Evolutionary conservation across 768 basidiomycete genomes (phyloP), one percentile per base, ranked within the genome.

Genomic region (Naganishia randhawae): DNA sequence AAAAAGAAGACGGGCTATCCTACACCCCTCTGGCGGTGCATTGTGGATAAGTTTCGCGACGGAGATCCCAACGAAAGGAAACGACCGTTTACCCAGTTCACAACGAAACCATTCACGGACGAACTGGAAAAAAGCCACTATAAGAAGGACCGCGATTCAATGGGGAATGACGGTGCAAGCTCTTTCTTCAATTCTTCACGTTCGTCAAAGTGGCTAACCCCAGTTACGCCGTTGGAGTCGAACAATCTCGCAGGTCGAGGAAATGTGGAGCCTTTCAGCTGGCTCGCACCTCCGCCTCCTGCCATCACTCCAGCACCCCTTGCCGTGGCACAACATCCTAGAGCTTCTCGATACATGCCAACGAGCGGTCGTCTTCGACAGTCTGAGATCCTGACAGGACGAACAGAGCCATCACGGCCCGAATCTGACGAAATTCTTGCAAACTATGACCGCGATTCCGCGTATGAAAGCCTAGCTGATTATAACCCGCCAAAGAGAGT

Each of bases 381-480:
- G 37, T 22, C 57, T 2, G 37, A 22, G 6, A 13, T 17, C 9
- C 25, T 39, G 16, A 17, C 11, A 55, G n/a, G 35, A 22, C 25
- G 22, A 11, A 61, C 29, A 7, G 57, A 61, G 41, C 57, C 57
- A 9, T 39, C 57, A 4, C 19, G 57, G 9, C 57, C 57, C 10
- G 37, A 61, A 41, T 61, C 57, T 14, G 37, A 61, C 29, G 57
- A 61, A 29, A 61, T 61, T 25, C 57, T 61, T 13, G 57, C 57
- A 3, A 22, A 61, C 57, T 61, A 61, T 29, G 19, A 61, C 41
- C 57, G 35, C 37, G 57, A 61, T 13, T 39, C 57, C 16, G 57
- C 37, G 8, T 61, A 61, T 37, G 45, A 48, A 22, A 48, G 25
- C 13, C n/a, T 48, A 11, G 17, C 31, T 25, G 22, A 39, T 10